Conservation (phyloP, 768 basidiomycete species). For the Cyathus striatus region DNA sequence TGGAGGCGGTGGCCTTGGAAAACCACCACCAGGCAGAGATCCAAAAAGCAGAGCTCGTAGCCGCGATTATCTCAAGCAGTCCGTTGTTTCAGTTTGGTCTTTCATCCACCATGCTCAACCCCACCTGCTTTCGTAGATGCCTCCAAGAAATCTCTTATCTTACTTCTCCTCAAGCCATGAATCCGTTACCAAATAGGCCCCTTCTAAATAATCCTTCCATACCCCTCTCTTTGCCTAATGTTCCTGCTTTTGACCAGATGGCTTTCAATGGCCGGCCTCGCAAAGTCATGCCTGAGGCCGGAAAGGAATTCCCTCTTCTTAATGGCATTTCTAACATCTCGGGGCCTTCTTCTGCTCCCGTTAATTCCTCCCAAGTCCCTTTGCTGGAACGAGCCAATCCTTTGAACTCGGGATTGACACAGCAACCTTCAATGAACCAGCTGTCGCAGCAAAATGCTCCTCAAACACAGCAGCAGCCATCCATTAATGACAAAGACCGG, state of each 20-base stretch:
- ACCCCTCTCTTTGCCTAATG: slow-evolving; percentile 63
- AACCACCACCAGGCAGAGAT: slow-evolving; percentile 78
- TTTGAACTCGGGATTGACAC: slow-evolving; percentile 36
- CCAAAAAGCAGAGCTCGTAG: slow-evolving; percentile 94
- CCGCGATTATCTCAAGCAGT: slow-evolving; percentile 97
- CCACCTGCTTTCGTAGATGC: slow-evolving; percentile 53
- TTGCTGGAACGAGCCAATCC: slow-evolving; percentile 49
- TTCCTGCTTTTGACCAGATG: slow-evolving; percentile 70
- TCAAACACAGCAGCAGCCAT: slow-evolving; percentile 23
- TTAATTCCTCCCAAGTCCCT: slow-evolving; percentile 34
- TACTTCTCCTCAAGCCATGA: slow-evolving; percentile 95
- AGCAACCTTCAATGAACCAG: slow-evolving; percentile 26
- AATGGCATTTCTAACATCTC: slow-evolving; percentile 57
- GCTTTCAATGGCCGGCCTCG: slow-evolving; percentile 76
- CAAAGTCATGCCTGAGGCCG: slow-evolving; percentile 71
- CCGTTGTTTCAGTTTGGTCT: slow-evolving; percentile 21
- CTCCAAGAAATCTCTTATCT: slow-evolving; percentile 97
- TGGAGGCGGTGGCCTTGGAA: slow-evolving; percentile 49
- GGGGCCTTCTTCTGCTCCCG: slow-evolving; percentile 44
- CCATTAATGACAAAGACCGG: slow-evolving; percentile 34
- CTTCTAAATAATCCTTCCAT: slow-evolving; percentile 62
- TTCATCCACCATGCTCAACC: slow-evolving; percentile 5
- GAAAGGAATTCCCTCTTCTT: slow-evolving; percentile 64
- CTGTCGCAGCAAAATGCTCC: slow-evolving; percentile 27
- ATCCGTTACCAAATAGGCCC: slow-evolving; percentile 88